A percentile compares a stretch with the other conserved stretches of the same genome.
Conservation (phyloP, 495 filamentous ascomycete genomes). For the Penicillium egyptiacum region DNA sequence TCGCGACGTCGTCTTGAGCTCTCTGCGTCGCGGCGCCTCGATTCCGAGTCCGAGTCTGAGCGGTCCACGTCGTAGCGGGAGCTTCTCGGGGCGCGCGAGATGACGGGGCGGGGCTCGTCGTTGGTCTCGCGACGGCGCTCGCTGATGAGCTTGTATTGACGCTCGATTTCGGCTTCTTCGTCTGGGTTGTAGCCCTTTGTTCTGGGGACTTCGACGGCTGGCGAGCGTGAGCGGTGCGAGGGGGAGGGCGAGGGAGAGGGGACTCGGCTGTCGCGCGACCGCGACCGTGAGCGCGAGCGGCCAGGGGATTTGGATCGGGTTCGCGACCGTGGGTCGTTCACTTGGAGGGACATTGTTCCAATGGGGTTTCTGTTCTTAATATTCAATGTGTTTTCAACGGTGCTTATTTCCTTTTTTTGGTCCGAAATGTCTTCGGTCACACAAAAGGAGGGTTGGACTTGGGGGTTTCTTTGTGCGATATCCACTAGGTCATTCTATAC, state of each 20-base stretch:
- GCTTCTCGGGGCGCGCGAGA: slow-evolving; percentile 40
- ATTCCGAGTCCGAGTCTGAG: slow-evolving; percentile 49
- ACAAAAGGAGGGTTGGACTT: background rate
- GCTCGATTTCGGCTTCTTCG: slow-evolving; percentile 33
- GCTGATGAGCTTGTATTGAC: slow-evolving; percentile 28
- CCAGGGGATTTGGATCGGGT: slow-evolving; percentile 61
- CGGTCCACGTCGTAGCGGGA: slow-evolving; percentile 45
- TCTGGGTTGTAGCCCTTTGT: slow-evolving; percentile 25
- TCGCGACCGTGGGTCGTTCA: slow-evolving; percentile 58
- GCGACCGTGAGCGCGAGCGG: slow-evolving; percentile 50
- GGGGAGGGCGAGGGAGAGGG: slow-evolving; percentile 30
- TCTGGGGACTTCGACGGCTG: slow-evolving; percentile 21
- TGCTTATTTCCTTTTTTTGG: background rate
- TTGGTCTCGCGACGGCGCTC: slow-evolving; percentile 12
- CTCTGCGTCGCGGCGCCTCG: slow-evolving; percentile 23
- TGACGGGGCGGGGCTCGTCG: slow-evolving; percentile 1
- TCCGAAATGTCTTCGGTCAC: background rate
- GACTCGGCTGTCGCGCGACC: slow-evolving; percentile 48
- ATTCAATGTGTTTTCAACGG: background rate
- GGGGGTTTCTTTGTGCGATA: background rate
- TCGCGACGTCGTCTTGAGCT: slow-evolving; percentile 30
- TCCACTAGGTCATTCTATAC: background rate
- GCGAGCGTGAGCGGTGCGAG: slow-evolving; percentile 21
- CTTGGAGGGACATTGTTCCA: slow-evolving; percentile 49
- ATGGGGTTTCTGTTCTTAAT: background rate